Base-by-base conservation (phyloP, 2,329 filamentous ascomycete species). In the Furcasterigmium sp. region DNA sequence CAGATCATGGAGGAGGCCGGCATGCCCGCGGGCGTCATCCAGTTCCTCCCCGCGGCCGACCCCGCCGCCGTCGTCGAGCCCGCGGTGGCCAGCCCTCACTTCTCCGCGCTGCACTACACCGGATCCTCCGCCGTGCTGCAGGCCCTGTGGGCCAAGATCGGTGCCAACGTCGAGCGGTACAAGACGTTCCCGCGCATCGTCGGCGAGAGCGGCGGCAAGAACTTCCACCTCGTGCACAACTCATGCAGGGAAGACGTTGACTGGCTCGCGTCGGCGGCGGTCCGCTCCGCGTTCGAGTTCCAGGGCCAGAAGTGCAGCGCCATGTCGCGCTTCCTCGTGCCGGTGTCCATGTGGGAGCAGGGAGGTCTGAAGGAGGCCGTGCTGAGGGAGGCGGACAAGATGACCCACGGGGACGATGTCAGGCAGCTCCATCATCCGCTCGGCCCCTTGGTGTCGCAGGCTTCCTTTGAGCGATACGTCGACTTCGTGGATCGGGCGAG, bases 251-350 rank as follows among this genome's bases (percentile, higher is more conserved):
- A 70, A 11, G 68, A 74, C 45, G 51, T 74, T 32, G 54, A 58
- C n/a, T 72, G 67, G 47, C 69, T 70, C 1, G 70, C 61, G 9
- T 53, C 65, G 32, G 64, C 72, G 47, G 73, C 71, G 3, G 64
- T 74, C 38, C 65, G 71, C 18, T 68, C 65, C 15, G 64, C 70
- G 1, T 75, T 73, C 48, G 72, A 75, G 55, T 75, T 69, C 54
- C 66, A 71, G 46, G 72, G 72, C 17, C 71, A 75, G 49, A 75
- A 75, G 57, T 75, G 72, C 60, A 72, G 68, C 35, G 72, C 72
- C 19, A 69, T 64, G 10, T 74, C 70, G 9, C 63, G 72, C 5
- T 59, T 80, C 41, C 83, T 80, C 60, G 72, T 82, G 30, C 76
- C 82, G 5, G 52, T 58, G 38, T 70, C 68, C 25, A 53, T 67